Base-by-base conservation (phyloP, 441 rosid genomes). In the Eutrema salsugineum region DNA sequence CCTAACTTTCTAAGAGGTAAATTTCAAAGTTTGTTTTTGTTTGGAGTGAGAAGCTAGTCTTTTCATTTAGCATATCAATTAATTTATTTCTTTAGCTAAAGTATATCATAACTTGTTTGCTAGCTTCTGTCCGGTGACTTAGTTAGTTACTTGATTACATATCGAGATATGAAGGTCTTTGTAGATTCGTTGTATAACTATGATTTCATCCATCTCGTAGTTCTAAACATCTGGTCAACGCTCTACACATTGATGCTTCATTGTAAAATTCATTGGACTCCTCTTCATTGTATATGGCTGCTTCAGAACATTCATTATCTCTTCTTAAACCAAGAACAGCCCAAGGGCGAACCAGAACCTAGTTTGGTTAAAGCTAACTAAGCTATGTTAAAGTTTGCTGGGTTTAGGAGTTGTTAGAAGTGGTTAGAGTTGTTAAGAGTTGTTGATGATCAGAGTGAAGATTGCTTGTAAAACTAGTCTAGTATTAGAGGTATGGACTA, bases 141-240 rank as follows among this genome's bases (percentile, higher is more conserved):
- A n/a, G n/a, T n/a, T n/a, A n/a, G n/a, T n/a, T n/a, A 89, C 94
- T 84, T 5, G 46, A 54, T 55, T 76, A 68, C 38, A 7, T n/a
- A 11, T 85, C 85, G 38, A 85, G 77, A 75, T 79, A 89, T 6
- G 94, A 87, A 51, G 78, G 79, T 16, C 71, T 78, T 22, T 4
- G 1, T 47, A 15, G 6, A 1, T 48, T 10, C 0, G 62, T 43
- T 7, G 5, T 0, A 70, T 14, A 71, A 32, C 4, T 1, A 48
- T 64, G 30, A 0, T 11, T 63, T 53, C 63, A 38, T 66, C 87
- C 85, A 70, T 54, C 39, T 27, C 81, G 85, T 56, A 81, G 32
- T 24, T 80, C 67, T 35, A 7, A 28, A 1, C 60, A 70, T 1
- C 50, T 58, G 1, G 14, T 30, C 57, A 46, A 43, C 22, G 5